phyloP scores from a whole-genome alignment of 2,329 filamentous ascomycete species.

The Pyricularia sp. region DNA sequence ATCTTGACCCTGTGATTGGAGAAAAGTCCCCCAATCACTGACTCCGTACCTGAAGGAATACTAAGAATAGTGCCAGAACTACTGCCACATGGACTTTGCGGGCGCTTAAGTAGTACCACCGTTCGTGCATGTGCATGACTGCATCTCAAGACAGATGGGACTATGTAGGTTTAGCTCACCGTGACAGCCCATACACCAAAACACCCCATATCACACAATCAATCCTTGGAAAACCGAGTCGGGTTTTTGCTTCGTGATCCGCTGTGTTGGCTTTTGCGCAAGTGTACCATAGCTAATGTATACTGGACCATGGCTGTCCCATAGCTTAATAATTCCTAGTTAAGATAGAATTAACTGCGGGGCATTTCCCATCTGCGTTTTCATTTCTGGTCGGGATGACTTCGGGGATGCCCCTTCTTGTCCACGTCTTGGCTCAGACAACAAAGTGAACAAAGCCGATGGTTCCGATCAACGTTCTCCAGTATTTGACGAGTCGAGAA shows the following conservation, averaged over 20 bases:
- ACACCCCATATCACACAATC: not conserved
- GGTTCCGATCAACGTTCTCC: not conserved
- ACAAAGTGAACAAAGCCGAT: constrained; percentile 1
- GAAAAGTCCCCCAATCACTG: not conserved
- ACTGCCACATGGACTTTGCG: not conserved
- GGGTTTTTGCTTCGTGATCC: not conserved
- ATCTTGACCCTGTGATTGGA: not conserved
- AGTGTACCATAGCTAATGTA: too few relatives aligned
- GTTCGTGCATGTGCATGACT: not conserved
- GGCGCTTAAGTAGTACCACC: not conserved
- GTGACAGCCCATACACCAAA: not conserved
- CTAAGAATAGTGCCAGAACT: not conserved
- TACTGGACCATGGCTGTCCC: not conserved
- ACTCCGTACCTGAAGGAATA: not conserved
- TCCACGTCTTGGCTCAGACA: not conserved
- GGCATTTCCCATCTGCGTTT: not conserved
- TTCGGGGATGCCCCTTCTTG: not conserved
- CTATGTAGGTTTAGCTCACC: not conserved
- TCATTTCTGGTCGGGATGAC: not conserved
- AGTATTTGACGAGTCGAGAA: not conserved
- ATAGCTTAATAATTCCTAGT: not conserved
- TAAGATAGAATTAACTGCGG: not conserved
- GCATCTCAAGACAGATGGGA: not conserved
- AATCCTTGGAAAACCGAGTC: not conserved
- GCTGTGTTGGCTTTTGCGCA: not conserved